Evolutionary conservation across 2,329 filamentous ascomycete genomes (phyloP), one percentile per base, ranked within the genome.

Genomic region (Ophiocordyceps camponoti-floridani): DNA sequence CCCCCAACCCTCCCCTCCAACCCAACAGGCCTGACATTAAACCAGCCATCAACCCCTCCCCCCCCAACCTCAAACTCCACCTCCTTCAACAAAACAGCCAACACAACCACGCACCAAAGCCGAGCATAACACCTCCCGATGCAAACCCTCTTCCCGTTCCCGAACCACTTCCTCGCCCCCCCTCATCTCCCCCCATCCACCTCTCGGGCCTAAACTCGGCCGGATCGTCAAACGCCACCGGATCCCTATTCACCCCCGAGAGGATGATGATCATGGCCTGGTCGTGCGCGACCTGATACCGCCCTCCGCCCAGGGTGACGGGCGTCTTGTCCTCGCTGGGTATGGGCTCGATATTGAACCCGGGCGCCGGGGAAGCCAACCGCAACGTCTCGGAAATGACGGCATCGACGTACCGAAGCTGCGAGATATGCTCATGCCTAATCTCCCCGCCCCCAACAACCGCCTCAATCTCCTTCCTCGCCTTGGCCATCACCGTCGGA

Each of bases 301-400:
- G 69, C 40, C 68, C 69, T 1, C 66, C 66, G 0, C 50, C 66
- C 0, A 72, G 56, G 4, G 69, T 60, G 16, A 75, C 55, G 0
- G 74, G 68, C 0, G 54, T 58, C 54, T 62, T 65, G 49, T 65
- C 59, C 7, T 53, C 55, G 6, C 57, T 55, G 2, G 62, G 57
- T 37, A 59, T 54, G 2, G 68, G 67, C 56, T 72, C 69, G 45
- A 72, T 67, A 58, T 72, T 72, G 60, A 76, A 72, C 0, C 68
- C 65, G 1, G 73, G 72, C 0, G 73, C 71, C 0, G 72, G 65
- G 30, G 66, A 69, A 0, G 67, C 67, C 2, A 78, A 64, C 0
- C 75, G 69, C 8, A 78, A 59, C 0, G 70, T 64, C 54, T 77
- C 72, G 44, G 69, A 66, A 26, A 77, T 56, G 26, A 76, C 56